Conservation (phyloP, 768 basidiomycete species). For the Hygrocybe punicea region DNA sequence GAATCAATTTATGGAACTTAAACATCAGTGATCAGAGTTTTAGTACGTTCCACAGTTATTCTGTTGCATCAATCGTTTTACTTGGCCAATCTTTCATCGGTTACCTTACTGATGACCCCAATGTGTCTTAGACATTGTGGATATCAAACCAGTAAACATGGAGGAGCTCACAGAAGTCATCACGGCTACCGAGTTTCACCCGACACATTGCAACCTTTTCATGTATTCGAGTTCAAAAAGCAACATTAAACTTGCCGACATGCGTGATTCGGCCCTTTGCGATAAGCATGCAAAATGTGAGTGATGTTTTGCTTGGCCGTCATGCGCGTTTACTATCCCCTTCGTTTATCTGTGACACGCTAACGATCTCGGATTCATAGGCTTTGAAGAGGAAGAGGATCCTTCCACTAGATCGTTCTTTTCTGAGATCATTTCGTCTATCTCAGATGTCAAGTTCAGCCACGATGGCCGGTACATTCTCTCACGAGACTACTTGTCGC, state of each 20-base stretch:
- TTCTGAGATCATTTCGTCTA: conserved; percentile 98
- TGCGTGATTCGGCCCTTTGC: conserved; percentile 96
- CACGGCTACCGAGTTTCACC: conserved; percentile 99
- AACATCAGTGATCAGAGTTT: conserved; percentile 99
- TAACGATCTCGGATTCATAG: conserved; percentile 41
- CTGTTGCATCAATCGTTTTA: not conserved
- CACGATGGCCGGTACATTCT: conserved; percentile 96
- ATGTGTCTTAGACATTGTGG: conserved; percentile 79
- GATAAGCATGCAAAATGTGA: conserved; percentile 93
- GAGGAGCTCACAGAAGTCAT: conserved; percentile 99
- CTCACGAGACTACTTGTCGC: conserved; percentile 92
- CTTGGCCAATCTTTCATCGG: not conserved
- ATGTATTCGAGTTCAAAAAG: conserved; percentile 99
- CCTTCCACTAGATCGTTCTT: conserved; percentile 97
- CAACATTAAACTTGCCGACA: conserved; percentile 99
- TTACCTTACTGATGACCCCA: not conserved
- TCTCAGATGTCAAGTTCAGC: conserved; percentile 99
- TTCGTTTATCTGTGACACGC: not conserved
- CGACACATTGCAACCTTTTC: conserved; percentile 94
- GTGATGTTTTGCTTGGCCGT: conserved; percentile 28
- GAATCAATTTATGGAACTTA: conserved; percentile 98
- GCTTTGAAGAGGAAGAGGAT: conserved; percentile 98
- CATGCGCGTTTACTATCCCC: not conserved
- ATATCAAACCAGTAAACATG: conserved; percentile 99
- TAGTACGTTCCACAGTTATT: conserved; percentile 53